Base-by-base conservation (phyloP, 1,284 basidiomycete genomes). In the Malassezia yamatoensis region DNA sequence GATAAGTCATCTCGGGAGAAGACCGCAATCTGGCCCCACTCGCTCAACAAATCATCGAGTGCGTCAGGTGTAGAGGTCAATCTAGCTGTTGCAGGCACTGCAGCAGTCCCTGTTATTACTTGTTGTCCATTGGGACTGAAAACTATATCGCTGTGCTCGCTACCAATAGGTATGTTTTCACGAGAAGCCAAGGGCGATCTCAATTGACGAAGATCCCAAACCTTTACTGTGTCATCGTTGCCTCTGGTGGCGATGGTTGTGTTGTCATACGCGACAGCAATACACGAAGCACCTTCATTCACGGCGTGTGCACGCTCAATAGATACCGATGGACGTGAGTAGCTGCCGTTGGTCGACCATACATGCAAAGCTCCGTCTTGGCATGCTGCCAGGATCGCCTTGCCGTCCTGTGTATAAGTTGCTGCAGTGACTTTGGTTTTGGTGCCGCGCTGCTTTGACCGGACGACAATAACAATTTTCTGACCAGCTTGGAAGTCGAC, bases 371-470 rank as follows among this genome's bases (percentile, higher is more conserved):
- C 84, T 6, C 94, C 94, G 74, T 98, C 94, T 59, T 85, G 72
- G 65, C 90, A 91, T 24, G 83, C 88, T 18, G 83, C 82, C 1
- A 60, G 64, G 42, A 77, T 44, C n/a, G 64, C 38, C 0, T 45
- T 18, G 1, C 49, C 52, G 11, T 60, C 58, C 0, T 51, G 46
- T 7, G 39, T 35, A 39, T 53, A 64, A 4, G 35, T 40, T 9
- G 65, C 42, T 5, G 85, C 77, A 5, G 86, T 88, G 13, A 98
- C 85, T 72, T 90, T 90, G 11, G 93, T 96, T 61, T 90, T 81
- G 15, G 88, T 85, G n/a, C 94, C 94, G 47, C 91, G 81, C 64
- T 93, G 89, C 75, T 93, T 96, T 16, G 88, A 91, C 76, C 91
- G 93, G 63, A 96, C 86, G 10, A 96, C 90, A 63, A 98, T 90